phyloP scores from a whole-genome alignment of 129 eudicot genomes.

The Centaurea solstitialis region DNA sequence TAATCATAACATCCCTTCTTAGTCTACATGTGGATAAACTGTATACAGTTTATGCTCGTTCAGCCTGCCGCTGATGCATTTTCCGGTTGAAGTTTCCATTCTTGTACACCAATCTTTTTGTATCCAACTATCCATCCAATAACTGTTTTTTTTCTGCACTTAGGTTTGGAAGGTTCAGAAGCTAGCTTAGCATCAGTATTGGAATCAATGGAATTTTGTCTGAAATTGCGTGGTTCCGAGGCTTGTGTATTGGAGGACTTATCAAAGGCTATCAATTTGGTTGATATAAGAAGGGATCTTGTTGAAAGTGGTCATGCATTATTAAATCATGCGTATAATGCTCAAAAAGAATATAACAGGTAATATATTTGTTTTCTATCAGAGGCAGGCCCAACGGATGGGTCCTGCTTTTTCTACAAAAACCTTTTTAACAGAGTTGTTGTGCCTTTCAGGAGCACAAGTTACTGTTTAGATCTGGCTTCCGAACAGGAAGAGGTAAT shows the following conservation, averaged over 20 bases:
- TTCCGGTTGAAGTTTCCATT: not conserved
- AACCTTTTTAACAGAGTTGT: not conserved
- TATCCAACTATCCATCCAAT: not conserved
- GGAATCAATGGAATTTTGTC: conserved; percentile 85
- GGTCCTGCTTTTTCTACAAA: not conserved
- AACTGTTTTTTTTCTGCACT: not conserved
- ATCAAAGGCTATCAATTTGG: conserved; percentile 83
- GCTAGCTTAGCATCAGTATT: conserved; percentile 78
- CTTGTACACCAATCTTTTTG: not conserved
- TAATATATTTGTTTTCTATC: conserved; percentile 14
- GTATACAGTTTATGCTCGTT: not conserved
- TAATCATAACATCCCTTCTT: not conserved
- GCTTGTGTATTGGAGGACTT: conserved; percentile 87
- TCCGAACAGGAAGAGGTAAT: conserved; percentile 80
- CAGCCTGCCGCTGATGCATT: not conserved
- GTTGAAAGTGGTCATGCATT: conserved; percentile 89
- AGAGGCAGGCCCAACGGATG: too few relatives aligned
- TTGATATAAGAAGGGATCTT: conserved; percentile 73
- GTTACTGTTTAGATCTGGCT: conserved; percentile 70
- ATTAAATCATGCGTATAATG: conserved; percentile 79
- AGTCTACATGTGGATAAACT: not conserved
- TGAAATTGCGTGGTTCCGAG: conserved; percentile 87
- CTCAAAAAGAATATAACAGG: conserved; percentile 81
- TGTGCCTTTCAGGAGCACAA: conserved; percentile 61
- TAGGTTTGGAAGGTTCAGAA: conserved; percentile 70